Evolutionary conservation across 31 red algal species (phyloP).

Genomic region (Endocladia muricata): DNA sequence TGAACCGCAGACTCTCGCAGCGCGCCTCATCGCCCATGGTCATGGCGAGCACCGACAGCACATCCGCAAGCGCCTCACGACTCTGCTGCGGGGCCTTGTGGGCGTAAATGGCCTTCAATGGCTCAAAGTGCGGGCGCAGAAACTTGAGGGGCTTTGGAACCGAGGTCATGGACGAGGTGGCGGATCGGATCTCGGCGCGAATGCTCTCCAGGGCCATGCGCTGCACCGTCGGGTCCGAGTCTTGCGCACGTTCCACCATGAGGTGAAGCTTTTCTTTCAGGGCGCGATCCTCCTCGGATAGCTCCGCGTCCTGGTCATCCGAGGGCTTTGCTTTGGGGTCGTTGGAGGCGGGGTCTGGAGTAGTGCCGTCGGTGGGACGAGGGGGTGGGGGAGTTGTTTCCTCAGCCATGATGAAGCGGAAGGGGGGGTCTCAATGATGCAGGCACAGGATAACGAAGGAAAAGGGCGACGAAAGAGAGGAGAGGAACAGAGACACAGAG

Average conservation of each 20-base stretch:
- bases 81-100: conserved; percentile 48
- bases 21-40: conserved; percentile 83
- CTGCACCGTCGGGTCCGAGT: conserved; percentile 68
- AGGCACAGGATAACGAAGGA: not conserved
- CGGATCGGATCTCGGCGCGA: conserved; percentile 86
- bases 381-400: too few species aligned
- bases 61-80: conserved; percentile 71
- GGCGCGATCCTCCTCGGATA: conserved; percentile 94
- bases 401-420: not conserved
- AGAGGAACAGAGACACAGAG: not conserved
- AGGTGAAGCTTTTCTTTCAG: conserved; percentile 93
- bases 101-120: conserved; percentile 70
- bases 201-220: conserved; percentile 86
- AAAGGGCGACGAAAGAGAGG: not conserved
- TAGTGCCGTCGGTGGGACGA: not conserved
- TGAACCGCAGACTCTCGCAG: conserved; percentile 80
- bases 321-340: conserved; percentile 25
- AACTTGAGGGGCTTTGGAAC: conserved; percentile 99
- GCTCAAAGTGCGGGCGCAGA: conserved; percentile 81
- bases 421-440: not conserved
- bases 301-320: conserved; percentile 60
- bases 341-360: not conserved
- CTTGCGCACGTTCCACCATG: conserved; percentile 65
- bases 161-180: conserved; percentile 98
- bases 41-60: conserved; percentile 98